Conservation (phyloP, 1,284 basidiomycete genomes). For the Fomitopsis pinicola region DNA sequence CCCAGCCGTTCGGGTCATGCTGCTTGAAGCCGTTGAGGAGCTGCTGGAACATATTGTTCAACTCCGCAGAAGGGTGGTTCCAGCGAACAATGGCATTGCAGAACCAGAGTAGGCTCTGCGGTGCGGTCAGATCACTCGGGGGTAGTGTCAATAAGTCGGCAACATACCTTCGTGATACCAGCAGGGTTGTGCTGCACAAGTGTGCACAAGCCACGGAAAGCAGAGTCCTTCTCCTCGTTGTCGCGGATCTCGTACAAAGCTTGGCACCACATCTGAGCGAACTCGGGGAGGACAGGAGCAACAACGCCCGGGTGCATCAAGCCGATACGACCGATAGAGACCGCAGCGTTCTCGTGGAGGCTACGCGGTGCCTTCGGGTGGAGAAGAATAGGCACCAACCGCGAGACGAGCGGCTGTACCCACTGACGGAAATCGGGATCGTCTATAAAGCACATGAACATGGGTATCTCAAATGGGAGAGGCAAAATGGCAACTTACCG, state of each 20-base stretch:
- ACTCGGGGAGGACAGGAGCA: conserved; percentile 86
- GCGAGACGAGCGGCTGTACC: conserved; percentile 82
- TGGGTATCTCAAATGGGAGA: background rate
- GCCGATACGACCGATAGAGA: conserved; percentile 97
- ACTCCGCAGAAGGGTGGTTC: conserved; percentile 83
- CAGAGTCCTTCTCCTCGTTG: conserved; percentile 99
- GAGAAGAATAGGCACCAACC: conserved; percentile 90
- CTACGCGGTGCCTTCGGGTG: conserved; percentile 91
- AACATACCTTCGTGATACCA: conserved; percentile 76
- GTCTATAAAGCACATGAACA: conserved; percentile 34
- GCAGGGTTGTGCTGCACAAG: conserved; percentile 92
- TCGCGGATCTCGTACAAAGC: conserved; percentile 98
- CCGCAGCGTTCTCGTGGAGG: conserved; percentile 96
- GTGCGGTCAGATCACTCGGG: background rate
- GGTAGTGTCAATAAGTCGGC: background rate
- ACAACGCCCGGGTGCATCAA: conserved; percentile 88
- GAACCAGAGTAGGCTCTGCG: conserved; percentile 88
- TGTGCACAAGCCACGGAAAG: conserved; percentile 96
- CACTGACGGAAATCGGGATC: conserved; percentile 85
- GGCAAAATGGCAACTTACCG: conserved; percentile 40
- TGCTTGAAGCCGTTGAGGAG: conserved; percentile 83
- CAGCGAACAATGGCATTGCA: conserved; percentile 96
- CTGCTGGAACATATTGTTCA: conserved; percentile 88
- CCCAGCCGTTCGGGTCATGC: conserved; percentile 77
- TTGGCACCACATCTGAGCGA: conserved; percentile 96